Evolutionary conservation across 352 stramenopile genomes (phyloP), one percentile per base, ranked within the genome.

Genomic region (Pythium folliculosum): DNA sequence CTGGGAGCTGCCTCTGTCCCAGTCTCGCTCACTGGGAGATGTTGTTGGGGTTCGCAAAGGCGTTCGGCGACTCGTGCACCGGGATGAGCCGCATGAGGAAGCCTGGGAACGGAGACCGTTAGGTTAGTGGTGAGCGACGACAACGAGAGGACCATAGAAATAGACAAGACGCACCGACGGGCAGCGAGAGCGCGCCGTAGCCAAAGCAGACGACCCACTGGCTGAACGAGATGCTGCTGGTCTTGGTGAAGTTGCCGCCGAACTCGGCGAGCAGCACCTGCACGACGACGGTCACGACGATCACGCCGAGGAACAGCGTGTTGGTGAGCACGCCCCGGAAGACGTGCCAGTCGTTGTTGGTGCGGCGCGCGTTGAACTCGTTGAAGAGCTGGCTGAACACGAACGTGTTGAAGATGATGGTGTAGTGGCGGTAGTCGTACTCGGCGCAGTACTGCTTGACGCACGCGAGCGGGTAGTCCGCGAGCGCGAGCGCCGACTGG

Each of bases 401-500:
- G 73, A 99, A 99, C 22, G 95, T 93, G 76, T 99, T 99, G 86
- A 99, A 99, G 71, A 99, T 88, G 53, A 99, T 80, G 5, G 96
- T 99, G 77, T 97, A 98, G 80, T 99, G 97, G 38, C 89, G 76
- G 51, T 92, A 94, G 73, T 97, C 77, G 84, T 96, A 83, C 49
- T 67, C 17, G 21, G 57, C 12, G 55, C 86, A 94, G 32, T 65
- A 74, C 14, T 57, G 19, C 22, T 88, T 69, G 30, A 94, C 56
- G 52, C 84, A 94, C 9, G 63, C 65, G 1, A 75, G 38, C 6
- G 86, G 86, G 38, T 84, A 89, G 45, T 90, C 74, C 0, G 47
- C 63, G 8, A 80, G 69, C 16, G 68, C 67, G 8, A 80, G 59
- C 3, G 32, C 19, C 3, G 61, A 74, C 25, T 78, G 81, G 43